Conservation (phyloP, 179 eudicot genomes). For the Silene coronaria region DNA sequence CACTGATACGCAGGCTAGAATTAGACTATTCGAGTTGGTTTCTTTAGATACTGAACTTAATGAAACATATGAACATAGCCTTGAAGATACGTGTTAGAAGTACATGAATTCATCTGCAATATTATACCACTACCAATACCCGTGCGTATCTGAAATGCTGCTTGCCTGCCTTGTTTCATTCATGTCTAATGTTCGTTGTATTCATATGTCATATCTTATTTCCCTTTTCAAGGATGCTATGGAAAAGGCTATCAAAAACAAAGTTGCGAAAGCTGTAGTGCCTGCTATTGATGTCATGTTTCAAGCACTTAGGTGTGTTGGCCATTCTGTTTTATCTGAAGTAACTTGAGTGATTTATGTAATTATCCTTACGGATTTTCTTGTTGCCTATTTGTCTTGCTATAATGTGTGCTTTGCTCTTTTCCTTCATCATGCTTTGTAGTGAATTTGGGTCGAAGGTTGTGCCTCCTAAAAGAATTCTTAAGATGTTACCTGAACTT, state of each 20-base stretch:
- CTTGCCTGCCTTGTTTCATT: neutral
- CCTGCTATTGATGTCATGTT: constrained; percentile 99
- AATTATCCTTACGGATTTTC: neutral
- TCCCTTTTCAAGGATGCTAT: constrained; percentile 70
- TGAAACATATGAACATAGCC: neutral
- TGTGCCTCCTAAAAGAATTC: constrained; percentile 90
- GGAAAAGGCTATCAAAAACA: constrained; percentile 96
- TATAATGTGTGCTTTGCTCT: neutral
- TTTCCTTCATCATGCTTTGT: constrained; percentile 11
- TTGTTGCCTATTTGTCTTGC: constrained; percentile 1
- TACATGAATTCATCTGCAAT: neutral
- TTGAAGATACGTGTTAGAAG: no score
- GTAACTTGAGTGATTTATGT: neutral
- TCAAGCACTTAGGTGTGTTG: constrained; percentile 83
- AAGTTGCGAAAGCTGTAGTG: constrained; percentile 98
- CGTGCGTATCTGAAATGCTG: neutral
- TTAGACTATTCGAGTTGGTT: neutral
- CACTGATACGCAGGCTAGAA: neutral
- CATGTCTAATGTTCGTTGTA: neutral
- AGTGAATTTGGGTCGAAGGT: constrained; percentile 97
- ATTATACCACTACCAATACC: no score
- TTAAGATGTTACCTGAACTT: constrained; percentile 98
- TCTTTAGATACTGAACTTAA: neutral
- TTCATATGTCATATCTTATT: neutral
- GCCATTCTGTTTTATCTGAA: neutral